Conservation (phyloP, 768 basidiomycete genomes). For the Tricholoma saponaceum region DNA sequence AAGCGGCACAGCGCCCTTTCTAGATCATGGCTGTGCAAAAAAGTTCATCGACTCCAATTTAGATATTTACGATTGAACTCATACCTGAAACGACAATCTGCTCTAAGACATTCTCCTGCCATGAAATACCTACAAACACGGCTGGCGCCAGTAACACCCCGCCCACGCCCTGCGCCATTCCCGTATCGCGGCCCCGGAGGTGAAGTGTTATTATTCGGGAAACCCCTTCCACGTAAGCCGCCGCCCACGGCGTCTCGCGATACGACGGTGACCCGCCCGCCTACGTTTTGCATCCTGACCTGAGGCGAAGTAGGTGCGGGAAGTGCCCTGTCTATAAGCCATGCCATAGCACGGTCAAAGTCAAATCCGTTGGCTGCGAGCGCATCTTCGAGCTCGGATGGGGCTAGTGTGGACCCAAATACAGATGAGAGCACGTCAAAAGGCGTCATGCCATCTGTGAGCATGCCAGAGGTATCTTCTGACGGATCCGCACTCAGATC, state of each 20-base stretch:
- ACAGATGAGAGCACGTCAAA: conserved; percentile 94
- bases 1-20: conserved; percentile 94
- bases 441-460: conserved; percentile 94
- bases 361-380: conserved; percentile 86
- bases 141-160: conserved; percentile 57
- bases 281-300: conserved; percentile 56
- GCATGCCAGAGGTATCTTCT: conserved; percentile 54
- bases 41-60: not conserved
- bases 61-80: conserved; percentile 13
- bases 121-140: conserved; percentile 96
- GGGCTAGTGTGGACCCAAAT: conserved; percentile 86
- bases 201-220: conserved; percentile 26
- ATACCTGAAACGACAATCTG: conserved; percentile 97
- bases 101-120: conserved; percentile 91
- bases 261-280: conserved; percentile 64
- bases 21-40: conserved; percentile 72
- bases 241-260: conserved; percentile 47
- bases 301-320: conserved; percentile 40
- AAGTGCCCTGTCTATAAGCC: conserved; percentile 76
- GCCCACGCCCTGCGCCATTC: conserved; percentile 37
- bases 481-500: conserved; percentile 16
- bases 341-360: conserved; percentile 94
- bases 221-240: conserved; percentile 35
- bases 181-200: conserved; percentile 37
- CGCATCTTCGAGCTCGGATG: conserved; percentile 92